Conservation (phyloP, 768 basidiomycete species). For the Pleurotus djamor region DNA sequence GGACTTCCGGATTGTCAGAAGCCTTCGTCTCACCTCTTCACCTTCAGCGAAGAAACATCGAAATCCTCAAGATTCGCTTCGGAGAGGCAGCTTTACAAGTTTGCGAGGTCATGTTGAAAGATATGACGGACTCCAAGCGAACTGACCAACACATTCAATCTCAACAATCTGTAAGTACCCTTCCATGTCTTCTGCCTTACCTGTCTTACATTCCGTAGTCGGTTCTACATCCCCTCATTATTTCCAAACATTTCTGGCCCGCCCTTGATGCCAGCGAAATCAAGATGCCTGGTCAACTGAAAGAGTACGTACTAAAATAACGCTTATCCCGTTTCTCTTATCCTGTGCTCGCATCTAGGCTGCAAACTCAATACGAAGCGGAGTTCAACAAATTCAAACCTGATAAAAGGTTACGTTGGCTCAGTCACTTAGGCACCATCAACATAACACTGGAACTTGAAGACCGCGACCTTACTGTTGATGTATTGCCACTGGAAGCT, state of each 20-base stretch:
- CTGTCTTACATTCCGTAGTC: conserved; percentile 36
- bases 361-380: conserved; percentile 73
- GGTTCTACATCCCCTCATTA: conserved; percentile 82
- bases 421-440: conserved; percentile 87
- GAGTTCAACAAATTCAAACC: conserved; percentile 86
- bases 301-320: conserved; percentile 46
- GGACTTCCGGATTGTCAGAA: background rate
- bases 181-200: background rate
- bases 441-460: conserved; percentile 77
- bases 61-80: conserved; percentile 93
- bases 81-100: conserved; percentile 91
- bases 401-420: conserved; percentile 87
- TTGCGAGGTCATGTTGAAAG: conserved; percentile 97
- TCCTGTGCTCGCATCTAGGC: conserved; percentile 31
- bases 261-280: conserved; percentile 71
- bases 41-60: conserved; percentile 81
- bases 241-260: conserved; percentile 97
- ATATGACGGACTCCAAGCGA: conserved; percentile 92
- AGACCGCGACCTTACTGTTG: conserved; percentile 73
- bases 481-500: conserved; percentile 88
- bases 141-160: conserved; percentile 87
- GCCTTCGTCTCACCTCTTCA: background rate
- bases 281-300: conserved; percentile 83
- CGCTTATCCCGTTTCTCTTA: background rate
- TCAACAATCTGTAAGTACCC: conserved; percentile 53